Evolutionary conservation across 306 rosid genomes (phyloP), one percentile per base, ranked within the genome.

Genomic region (Inga laurina): DNA sequence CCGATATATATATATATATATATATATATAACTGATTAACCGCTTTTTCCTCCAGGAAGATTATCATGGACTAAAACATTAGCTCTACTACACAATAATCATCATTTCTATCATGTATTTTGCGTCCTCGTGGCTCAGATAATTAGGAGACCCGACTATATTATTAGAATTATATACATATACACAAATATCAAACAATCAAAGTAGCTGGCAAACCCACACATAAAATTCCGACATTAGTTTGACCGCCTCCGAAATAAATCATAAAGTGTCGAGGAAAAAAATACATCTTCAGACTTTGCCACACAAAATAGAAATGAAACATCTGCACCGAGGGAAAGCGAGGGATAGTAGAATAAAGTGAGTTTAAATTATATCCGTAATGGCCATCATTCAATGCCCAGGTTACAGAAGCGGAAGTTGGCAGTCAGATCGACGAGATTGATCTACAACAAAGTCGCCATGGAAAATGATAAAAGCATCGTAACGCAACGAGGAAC

Each of bases 111-210:
- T 46, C 37, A 43, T 51, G 76, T 76, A 27, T 72, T 48, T 24
- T 48, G 13, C 62, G 24, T 72, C 81, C 77, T 24, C 7, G 18
- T 35, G 51, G 65, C 74, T 67, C 59, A 52, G 24, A 73, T 52
- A 78, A 84, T 32, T 14, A 44, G 34, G 72, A 59, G 82, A 73
- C 62, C 77, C 78, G 10, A 44, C 57, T 45, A 54, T 44, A 75
- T 79, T 12, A 79, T 8, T 4, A 41, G 24, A 65, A 54, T 27
- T 22, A 59, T 59, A 22, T 22, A 22, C 5, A 22, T 0, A 21
- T n/a, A 22, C 32, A 56, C 30, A 39, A 39, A 51, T 52, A 67
- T n/a, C 4, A 56, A 0, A 21, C 30, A n/a, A 22, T 76, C 44
- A 6, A 13, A 59, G 30, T 10, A 37, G 19, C 52, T 69, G 65